Conservation (phyloP, 2,329 filamentous ascomycete genomes). For the Cadophora malorum region DNA sequence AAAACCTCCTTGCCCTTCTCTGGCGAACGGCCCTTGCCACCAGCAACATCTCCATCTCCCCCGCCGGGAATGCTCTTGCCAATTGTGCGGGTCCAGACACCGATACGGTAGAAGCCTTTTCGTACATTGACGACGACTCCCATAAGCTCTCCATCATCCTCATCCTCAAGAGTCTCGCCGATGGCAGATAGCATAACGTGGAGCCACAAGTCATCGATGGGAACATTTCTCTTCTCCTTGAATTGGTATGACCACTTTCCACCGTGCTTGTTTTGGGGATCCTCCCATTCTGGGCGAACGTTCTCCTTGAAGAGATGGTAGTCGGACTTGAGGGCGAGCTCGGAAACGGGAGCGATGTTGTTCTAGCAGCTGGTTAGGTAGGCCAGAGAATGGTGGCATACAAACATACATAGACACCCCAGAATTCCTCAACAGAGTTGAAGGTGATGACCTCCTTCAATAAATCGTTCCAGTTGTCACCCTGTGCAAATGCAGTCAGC, state of each 20-base stretch:
- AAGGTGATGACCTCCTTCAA: slow-evolving; percentile 99
- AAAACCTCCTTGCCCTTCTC: slow-evolving; percentile 89
- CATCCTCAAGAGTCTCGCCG: slow-evolving; percentile 97
- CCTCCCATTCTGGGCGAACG: slow-evolving; percentile 98
- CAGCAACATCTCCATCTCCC: slow-evolving; percentile 73
- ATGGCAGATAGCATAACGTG: slow-evolving; percentile 97
- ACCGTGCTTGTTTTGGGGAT: slow-evolving; percentile 97
- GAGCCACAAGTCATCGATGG: slow-evolving; percentile 95
- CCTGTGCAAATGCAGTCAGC: slow-evolving; percentile 57
- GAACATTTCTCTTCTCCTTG: slow-evolving; percentile 91
- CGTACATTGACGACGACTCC: slow-evolving; percentile 98
- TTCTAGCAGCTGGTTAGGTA: slow-evolving; percentile 65
- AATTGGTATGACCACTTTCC: slow-evolving; percentile 99
- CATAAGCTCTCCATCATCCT: slow-evolving; percentile 97
- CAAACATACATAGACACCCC: slow-evolving; percentile 92
- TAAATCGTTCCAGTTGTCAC: slow-evolving; percentile 98
- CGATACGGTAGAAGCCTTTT: slow-evolving; percentile 97
- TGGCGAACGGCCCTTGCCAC: slow-evolving; percentile 75
- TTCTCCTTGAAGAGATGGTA: slow-evolving; percentile 99
- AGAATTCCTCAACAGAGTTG: slow-evolving; percentile 98
- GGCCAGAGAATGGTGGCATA: neutral
- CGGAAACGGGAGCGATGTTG: slow-evolving; percentile 96
- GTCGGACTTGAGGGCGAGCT: slow-evolving; percentile 96
- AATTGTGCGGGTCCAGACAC: slow-evolving; percentile 94
- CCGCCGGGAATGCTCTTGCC: slow-evolving; percentile 82